Base-by-base conservation (phyloP, 2,329 filamentous ascomycete species). In the Calonectria leucothoes region DNA sequence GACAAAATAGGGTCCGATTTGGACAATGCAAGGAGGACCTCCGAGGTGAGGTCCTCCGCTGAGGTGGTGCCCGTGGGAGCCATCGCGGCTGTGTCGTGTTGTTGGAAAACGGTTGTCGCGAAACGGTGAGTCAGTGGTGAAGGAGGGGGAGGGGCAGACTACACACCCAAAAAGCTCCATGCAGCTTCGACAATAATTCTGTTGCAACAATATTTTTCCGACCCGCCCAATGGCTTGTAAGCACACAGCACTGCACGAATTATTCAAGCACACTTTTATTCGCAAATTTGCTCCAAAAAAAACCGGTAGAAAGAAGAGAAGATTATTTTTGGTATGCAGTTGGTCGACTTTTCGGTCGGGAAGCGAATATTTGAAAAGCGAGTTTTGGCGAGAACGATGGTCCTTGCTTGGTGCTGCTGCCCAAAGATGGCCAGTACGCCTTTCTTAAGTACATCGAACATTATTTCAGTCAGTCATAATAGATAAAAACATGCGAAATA, bases 21-120 rank as follows among this genome's bases (percentile, higher is more conserved):
- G 85, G 80, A 90, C 87, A 96, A 88, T 69, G 90, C 89, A 74
- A 92, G 89, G 79, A 96, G 89, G 78, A 96, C 88, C 80, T 91
- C 87, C 70, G 88, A 87, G 73, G 91, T 88, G 81, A 95, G 87
- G 82, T 95, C 93, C 83, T 87, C 87, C 61, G 81, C 81, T 31
- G 70, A 69, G 59, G 6, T 51, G 65, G 39, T 72, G 25, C 59
- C 70, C 49, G 70, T 69, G 66, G 70, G 70, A 69, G 70, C 70
- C 70, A 72, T 72, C 55, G 70, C 37, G 70, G 65, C 66, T 63
- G 57, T 72, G 27, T 59, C 15, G 39, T 69, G 51, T 51, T 27
- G 66, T 42, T 65, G 48, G 35, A 49, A 72, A 69, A 39, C 66
- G 66, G 59, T 72, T 69, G 35, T 72, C 70, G 70, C 66, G 66